Evolutionary conservation across 2,329 filamentous ascomycete species (phyloP).

Genomic region (Dendryphion nanum): DNA sequence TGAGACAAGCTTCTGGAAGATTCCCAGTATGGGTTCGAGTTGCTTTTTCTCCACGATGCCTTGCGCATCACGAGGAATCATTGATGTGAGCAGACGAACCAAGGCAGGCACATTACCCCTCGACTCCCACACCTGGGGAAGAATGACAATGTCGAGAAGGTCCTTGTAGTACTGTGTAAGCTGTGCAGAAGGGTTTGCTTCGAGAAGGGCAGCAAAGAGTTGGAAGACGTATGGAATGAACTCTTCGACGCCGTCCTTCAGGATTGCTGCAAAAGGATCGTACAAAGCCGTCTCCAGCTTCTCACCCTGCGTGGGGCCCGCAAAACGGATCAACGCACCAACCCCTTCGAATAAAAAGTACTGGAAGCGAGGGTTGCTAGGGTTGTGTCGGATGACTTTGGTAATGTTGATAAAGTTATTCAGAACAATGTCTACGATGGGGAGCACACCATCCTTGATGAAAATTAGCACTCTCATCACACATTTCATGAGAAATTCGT

Average conservation of each 20-base stretch:
- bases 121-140: conserved; percentile 83
- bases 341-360: conserved; percentile 98
- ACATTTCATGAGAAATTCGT: conserved; percentile 97
- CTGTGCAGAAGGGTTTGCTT: conserved; percentile 76
- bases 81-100: conserved; percentile 77
- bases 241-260: conserved; percentile 83
- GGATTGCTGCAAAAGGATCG: conserved; percentile 75
- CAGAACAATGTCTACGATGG: conserved; percentile 75
- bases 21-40: conserved; percentile 83
- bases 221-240: conserved; percentile 98
- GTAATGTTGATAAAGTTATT: conserved; percentile 86
- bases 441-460: conserved; percentile 75
- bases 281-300: conserved; percentile 81
- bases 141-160: conserved; percentile 74
- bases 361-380: conserved; percentile 96
- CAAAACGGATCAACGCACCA: conserved; percentile 81
- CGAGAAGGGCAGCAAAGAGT: conserved; percentile 84
- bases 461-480: conserved; percentile 97
- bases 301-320: conserved; percentile 65
- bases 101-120: conserved; percentile 91
- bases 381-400: conserved; percentile 87
- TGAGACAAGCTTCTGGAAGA: conserved; percentile 86
- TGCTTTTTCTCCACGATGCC: conserved; percentile 77
- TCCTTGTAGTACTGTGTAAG: conserved; percentile 79
- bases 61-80: conserved; percentile 74